These are phyloP conservation scores for Microdochium nivale DNA, from an alignment of 2,329 filamentous ascomycete species.

Conservation along the genomic window DNA sequence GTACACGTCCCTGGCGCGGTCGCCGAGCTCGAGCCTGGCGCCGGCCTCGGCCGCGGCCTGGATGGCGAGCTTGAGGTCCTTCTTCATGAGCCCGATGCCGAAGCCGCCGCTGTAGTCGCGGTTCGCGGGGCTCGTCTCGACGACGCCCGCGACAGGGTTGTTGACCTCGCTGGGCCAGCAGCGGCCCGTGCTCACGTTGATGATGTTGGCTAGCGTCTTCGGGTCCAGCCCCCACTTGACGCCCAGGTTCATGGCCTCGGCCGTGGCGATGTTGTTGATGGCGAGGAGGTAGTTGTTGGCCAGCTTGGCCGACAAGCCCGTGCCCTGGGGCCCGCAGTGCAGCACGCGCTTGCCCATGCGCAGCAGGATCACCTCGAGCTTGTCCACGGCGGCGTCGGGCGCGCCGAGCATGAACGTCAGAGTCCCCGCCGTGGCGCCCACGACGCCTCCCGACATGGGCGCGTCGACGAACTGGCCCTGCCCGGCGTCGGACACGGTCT, in stretches of 20 bases:
- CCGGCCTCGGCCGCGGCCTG: slow-evolving; percentile 61
- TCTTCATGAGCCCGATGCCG: slow-evolving; percentile 69
- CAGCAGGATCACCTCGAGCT: slow-evolving; percentile 60
- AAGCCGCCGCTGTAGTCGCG: slow-evolving; percentile 74
- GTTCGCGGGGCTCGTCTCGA: slow-evolving; percentile 65
- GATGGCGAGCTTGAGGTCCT: slow-evolving; percentile 67
- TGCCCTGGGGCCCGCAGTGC: slow-evolving; percentile 76
- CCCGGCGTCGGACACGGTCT: slow-evolving; percentile 52
- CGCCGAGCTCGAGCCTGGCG: slow-evolving; percentile 56
- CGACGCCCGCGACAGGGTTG: slow-evolving; percentile 83
- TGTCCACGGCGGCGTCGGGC: slow-evolving; percentile 48
- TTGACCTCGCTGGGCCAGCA: slow-evolving; percentile 97
- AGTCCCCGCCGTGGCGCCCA: slow-evolving; percentile 79
- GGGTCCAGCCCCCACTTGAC: slow-evolving; percentile 52
- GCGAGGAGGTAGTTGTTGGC: slow-evolving; percentile 97
- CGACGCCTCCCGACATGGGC: slow-evolving; percentile 93
- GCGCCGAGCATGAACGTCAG: slow-evolving; percentile 94
- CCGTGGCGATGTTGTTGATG: slow-evolving; percentile 75
- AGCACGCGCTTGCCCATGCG: slow-evolving; percentile 82
- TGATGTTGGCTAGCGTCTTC: slow-evolving; percentile 66
- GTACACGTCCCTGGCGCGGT: slow-evolving; percentile 58
- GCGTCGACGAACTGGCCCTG: slow-evolving; percentile 83
- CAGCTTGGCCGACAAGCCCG: slow-evolving; percentile 83
- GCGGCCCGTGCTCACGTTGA: slow-evolving; percentile 87
- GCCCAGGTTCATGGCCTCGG: slow-evolving; percentile 60